Evolutionary conservation across 1,139 yeast species (phyloP), one percentile per base, ranked within the genome.

Genomic region (Blastobotrys indianensis): DNA sequence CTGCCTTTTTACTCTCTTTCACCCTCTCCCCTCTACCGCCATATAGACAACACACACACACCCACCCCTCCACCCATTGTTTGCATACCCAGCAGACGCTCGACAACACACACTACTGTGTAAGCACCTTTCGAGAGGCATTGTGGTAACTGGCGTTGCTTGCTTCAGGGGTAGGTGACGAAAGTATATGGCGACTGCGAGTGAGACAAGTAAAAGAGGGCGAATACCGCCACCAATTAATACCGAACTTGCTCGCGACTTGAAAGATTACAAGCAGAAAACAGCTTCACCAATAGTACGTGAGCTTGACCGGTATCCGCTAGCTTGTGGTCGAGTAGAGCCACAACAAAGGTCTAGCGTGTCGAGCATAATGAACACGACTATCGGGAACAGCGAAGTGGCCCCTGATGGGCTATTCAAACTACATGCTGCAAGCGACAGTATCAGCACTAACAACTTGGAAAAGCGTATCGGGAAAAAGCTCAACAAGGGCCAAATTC

Each of bases 221-320:
- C 34, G 41, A 13, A 13, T 34, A 23, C 41, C 33, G 23, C 38
- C 37, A 34, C 23, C 37, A 34, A 34, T 8, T 20, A 7, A 12
- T 9, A 34, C 23, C n/a, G 11, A 34, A 9, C 20, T 15, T 20
- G 28, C 33, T 31, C 33, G 15, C 33, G 15, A 31, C 12, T 13
- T 31, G 15, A n/a, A 16, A 8, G 12, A 16, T 15, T 12, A 35
- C 16, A 41, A n/a, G n/a, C n/a, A n/a, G n/a, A n/a, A 35, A 16
- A 10, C 32, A 5, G 32, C 46, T 6, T 44, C 51, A 33, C 47
- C 51, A 11, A 37, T 45, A 17, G 36, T 48, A 11, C 44, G 51
- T 28, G 51, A 48, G 23, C 46, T 48, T 25, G 51, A 48, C 39
- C 23, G 51, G 32, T 48, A 48, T 32, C 51, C 51, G 12, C 38